These are phyloP conservation scores for Bruguiera parviflora DNA, from an alignment of 345 rosid genomes.

Conservation along the genomic window DNA sequence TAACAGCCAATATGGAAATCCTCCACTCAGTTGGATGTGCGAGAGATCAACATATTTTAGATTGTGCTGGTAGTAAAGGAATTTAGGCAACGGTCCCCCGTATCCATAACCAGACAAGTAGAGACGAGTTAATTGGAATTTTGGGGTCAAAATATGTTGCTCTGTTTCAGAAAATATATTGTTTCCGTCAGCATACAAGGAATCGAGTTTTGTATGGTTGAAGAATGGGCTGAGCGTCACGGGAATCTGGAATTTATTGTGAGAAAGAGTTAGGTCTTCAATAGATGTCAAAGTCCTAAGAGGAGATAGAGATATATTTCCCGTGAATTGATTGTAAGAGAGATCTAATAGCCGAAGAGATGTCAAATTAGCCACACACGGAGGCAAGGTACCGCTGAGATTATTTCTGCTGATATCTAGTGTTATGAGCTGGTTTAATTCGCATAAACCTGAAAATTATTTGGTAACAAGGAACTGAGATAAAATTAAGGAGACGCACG, in stretches of 20 bases:
- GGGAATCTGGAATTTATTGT: neutral
- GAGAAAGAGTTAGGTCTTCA: neutral
- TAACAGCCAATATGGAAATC: constrained; percentile 29
- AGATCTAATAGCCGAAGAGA: too few relatives aligned
- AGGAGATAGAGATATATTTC: too few relatives aligned
- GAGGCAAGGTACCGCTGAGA: neutral
- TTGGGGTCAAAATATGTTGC: neutral
- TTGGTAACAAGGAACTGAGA: neutral
- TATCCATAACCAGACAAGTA: neutral
- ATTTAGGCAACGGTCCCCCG: constrained; percentile 11
- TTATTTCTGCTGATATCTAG: neutral
- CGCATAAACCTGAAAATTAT: neutral
- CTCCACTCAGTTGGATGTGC: too few relatives aligned
- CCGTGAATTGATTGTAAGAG: neutral
- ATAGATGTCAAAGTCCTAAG: neutral
- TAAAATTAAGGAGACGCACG: neutral
- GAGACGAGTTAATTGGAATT: neutral
- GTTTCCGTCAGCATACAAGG: neutral
- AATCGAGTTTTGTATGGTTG: neutral
- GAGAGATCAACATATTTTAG: constrained; percentile 6
- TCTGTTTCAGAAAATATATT: neutral
- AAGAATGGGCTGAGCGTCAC: neutral
- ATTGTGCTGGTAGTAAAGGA: constrained; percentile 12
- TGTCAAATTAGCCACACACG: neutral
- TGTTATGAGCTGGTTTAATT: neutral